phyloP scores from a whole-genome alignment of 148 eudicot genomes.

The Cornus controversa region DNA sequence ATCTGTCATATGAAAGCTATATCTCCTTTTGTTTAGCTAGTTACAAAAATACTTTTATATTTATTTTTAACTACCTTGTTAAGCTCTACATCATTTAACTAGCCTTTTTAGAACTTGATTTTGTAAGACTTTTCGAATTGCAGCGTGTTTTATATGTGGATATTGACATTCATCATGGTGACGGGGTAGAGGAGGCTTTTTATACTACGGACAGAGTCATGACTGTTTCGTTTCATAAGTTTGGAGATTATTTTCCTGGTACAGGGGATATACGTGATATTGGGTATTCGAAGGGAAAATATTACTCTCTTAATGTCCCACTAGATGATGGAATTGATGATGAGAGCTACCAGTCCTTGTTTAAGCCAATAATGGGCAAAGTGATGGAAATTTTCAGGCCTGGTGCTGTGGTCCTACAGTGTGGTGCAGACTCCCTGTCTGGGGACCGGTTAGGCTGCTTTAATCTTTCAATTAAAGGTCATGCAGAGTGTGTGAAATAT shows the following conservation, averaged over 20 bases:
- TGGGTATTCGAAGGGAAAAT: slow-evolving; percentile 57
- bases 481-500: slow-evolving; percentile 77
- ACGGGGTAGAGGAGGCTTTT: slow-evolving; percentile 74
- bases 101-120: not conserved
- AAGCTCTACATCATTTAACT: not conserved
- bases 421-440: slow-evolving; percentile 81
- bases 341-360: slow-evolving; percentile 53
- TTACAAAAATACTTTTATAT: not conserved
- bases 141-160: slow-evolving; percentile 74
- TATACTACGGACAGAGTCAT: slow-evolving; percentile 75
- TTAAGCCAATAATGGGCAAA: slow-evolving; percentile 75
- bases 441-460: slow-evolving; percentile 86
- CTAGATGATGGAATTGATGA: slow-evolving; percentile 75
- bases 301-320: slow-evolving; percentile 66
- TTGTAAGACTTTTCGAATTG: slow-evolving; percentile 9
- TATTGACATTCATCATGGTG: slow-evolving; percentile 73
- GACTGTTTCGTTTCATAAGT: slow-evolving; percentile 74
- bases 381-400: slow-evolving; percentile 80
- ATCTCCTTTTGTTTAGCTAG: not conserved
- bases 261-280: slow-evolving; percentile 62
- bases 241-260: slow-evolving; percentile 72
- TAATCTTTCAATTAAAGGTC: slow-evolving; percentile 75
- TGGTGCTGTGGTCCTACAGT: slow-evolving; percentile 75
- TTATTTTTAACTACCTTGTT: not conserved
- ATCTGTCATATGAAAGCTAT: not conserved